Conservation (phyloP, 2,329 filamentous ascomycete species). For the Ceratocystis diversiconidia region DNA sequence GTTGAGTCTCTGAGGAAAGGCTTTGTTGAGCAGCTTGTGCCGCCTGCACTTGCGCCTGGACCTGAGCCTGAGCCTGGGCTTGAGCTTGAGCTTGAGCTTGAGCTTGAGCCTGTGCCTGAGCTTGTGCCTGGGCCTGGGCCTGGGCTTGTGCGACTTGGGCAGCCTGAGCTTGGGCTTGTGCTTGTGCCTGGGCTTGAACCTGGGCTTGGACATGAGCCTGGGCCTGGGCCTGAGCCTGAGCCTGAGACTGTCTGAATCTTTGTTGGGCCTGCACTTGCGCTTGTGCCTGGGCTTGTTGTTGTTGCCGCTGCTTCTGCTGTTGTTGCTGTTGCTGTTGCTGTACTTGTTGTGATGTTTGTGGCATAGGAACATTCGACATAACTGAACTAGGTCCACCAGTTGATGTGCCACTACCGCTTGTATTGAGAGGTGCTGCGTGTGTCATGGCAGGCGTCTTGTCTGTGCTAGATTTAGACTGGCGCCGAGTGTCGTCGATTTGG, state of each 20-base stretch:
- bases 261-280: constrained; percentile 3
- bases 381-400: constrained; percentile 14
- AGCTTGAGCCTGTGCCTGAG: constrained; percentile 5
- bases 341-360: background rate
- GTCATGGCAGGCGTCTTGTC: background rate
- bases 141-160: constrained; percentile 4
- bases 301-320: constrained; percentile 9
- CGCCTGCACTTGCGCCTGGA: constrained; percentile 18
- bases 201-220: constrained; percentile 4
- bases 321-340: constrained; percentile 10
- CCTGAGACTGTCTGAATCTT: constrained; percentile 21
- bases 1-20: constrained; percentile 4
- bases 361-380: constrained; percentile 13
- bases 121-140: constrained; percentile 4
- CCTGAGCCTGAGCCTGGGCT: constrained; percentile 21
- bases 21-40: constrained; percentile 19
- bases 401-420: background rate
- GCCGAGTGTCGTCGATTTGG: constrained; percentile 27
- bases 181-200: constrained; percentile 4
- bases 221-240: constrained; percentile 6
- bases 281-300: background rate
- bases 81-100: constrained; percentile 11
- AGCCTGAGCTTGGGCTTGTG: constrained; percentile 5
- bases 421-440: constrained; percentile 5
- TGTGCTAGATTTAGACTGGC: constrained; percentile 15